phyloP scores from a whole-genome alignment of 2,329 filamentous ascomycete genomes.

The Phyllosticta capitalensis region DNA sequence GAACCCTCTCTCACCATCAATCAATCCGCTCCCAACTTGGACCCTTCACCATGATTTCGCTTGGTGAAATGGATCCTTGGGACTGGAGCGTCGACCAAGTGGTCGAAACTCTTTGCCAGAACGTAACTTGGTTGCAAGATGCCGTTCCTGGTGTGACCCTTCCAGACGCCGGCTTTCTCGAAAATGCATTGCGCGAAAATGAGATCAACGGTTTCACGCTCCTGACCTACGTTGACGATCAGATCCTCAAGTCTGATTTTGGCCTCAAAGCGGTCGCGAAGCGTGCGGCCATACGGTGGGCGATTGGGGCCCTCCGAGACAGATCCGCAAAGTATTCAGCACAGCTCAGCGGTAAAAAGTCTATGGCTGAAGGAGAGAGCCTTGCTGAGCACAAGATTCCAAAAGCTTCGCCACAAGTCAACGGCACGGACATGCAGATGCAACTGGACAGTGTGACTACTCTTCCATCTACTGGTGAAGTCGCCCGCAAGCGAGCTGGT shows the following conservation, averaged over 20 bases:
- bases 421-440: background rate
- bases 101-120: slow-evolving; percentile 53
- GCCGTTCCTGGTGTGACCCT: slow-evolving; percentile 31
- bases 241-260: slow-evolving; percentile 44
- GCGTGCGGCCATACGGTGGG: slow-evolving; percentile 47
- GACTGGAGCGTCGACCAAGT: slow-evolving; percentile 62
- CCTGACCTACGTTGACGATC: slow-evolving; percentile 46
- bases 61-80: slow-evolving; percentile 52
- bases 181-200: slow-evolving; percentile 48
- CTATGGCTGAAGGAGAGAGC: background rate
- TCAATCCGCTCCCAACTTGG: background rate
- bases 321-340: slow-evolving; percentile 43
- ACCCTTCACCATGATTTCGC: background rate
- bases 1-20: background rate
- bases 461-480: background rate
- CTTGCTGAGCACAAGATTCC: background rate
- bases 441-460: background rate
- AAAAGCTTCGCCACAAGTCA: background rate
- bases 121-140: slow-evolving; percentile 39
- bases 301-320: slow-evolving; percentile 47
- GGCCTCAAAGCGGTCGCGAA: slow-evolving; percentile 50
- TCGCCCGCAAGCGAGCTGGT: background rate
- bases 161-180: slow-evolving; percentile 46
- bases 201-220: slow-evolving; percentile 57
- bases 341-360: background rate